phyloP scores from a whole-genome alignment of 306 rosid species.

The Argentina anserina region DNA sequence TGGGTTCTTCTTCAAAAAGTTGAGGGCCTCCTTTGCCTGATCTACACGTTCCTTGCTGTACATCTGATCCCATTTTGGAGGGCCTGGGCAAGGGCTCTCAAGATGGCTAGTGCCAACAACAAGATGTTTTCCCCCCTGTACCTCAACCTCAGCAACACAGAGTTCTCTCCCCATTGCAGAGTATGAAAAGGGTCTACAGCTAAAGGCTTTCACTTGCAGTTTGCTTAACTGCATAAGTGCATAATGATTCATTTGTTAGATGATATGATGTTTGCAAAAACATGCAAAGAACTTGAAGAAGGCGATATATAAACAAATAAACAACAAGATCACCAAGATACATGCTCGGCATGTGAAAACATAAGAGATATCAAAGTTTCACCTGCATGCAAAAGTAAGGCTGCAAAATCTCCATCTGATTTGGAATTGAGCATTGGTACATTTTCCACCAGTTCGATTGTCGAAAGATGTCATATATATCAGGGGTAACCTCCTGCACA shows the following conservation, averaged over 20 bases:
- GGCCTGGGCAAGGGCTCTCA: constrained; percentile 86
- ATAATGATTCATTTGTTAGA: constrained; percentile 17
- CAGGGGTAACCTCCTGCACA: constrained; percentile 38
- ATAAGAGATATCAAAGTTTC: constrained; percentile 2
- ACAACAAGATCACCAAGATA: neutral
- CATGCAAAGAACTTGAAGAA: constrained; percentile 4
- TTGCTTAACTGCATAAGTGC: constrained; percentile 62
- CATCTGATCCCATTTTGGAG: constrained; percentile 95
- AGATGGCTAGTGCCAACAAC: constrained; percentile 91
- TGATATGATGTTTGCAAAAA: neutral
- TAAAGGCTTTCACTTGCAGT: constrained; percentile 63
- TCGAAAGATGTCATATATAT: constrained; percentile 30
- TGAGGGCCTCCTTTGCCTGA: constrained; percentile 70
- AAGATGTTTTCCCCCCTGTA: constrained; percentile 39
- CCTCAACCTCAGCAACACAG: constrained; percentile 72
- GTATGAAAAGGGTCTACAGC: constrained; percentile 52
- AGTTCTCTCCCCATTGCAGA: constrained; percentile 88
- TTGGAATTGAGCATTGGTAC: constrained; percentile 32
- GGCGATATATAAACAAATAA: neutral
- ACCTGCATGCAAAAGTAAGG: constrained; percentile 48
- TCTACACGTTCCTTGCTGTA: constrained; percentile 81
- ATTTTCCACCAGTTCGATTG: constrained; percentile 41
- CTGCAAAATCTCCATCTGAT: constrained; percentile 19
- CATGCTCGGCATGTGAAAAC: neutral
- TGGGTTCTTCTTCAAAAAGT: constrained; percentile 49